Evolutionary conservation across 2,329 filamentous ascomycete species (phyloP).

Genomic region (Microascus cirrosus): DNA sequence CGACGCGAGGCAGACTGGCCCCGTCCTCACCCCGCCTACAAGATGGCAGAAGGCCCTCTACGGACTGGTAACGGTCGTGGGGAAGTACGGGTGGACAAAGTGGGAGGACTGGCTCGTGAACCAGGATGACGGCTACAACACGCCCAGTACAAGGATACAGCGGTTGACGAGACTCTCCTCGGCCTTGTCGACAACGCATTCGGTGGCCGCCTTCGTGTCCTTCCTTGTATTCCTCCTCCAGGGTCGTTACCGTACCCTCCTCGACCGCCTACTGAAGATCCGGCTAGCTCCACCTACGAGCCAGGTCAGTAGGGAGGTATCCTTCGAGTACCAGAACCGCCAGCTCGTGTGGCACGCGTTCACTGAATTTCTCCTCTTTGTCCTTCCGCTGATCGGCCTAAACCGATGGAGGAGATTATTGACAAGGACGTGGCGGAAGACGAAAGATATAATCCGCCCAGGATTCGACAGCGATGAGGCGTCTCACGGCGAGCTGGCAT

Average conservation of each 20-base stretch:
- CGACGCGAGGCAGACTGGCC: conserved; percentile 59
- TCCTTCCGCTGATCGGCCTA: conserved; percentile 93
- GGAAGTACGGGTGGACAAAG: conserved; percentile 80
- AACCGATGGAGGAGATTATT: conserved; percentile 87
- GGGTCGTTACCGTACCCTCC: conserved; percentile 79
- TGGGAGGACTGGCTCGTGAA: conserved; percentile 82
- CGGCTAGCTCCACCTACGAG: conserved; percentile 75
- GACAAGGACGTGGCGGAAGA: conserved; percentile 73
- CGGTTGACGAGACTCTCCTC: conserved; percentile 60
- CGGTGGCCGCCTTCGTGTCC: conserved; percentile 68
- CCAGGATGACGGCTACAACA: conserved; percentile 64
- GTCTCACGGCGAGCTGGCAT: conserved; percentile 63
- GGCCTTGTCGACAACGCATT: conserved; percentile 61
- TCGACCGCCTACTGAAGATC: conserved; percentile 76
- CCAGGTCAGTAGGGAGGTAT: conserved; percentile 82
- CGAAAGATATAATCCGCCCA: conserved; percentile 51
- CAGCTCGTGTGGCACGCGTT: conserved; percentile 99
- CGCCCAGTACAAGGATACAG: conserved; percentile 37
- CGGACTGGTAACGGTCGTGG: conserved; percentile 75
- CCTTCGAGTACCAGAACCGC: conserved; percentile 93
- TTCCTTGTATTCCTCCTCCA: conserved; percentile 89
- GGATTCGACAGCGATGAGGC: conserved; percentile 29
- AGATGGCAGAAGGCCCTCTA: conserved; percentile 75
- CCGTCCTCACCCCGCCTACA: conserved; percentile 59
- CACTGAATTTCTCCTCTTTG: conserved; percentile 94